Evolutionary conservation across 1,284 basidiomycete species (phyloP).

Genomic region (Leccinum pachyderme): DNA sequence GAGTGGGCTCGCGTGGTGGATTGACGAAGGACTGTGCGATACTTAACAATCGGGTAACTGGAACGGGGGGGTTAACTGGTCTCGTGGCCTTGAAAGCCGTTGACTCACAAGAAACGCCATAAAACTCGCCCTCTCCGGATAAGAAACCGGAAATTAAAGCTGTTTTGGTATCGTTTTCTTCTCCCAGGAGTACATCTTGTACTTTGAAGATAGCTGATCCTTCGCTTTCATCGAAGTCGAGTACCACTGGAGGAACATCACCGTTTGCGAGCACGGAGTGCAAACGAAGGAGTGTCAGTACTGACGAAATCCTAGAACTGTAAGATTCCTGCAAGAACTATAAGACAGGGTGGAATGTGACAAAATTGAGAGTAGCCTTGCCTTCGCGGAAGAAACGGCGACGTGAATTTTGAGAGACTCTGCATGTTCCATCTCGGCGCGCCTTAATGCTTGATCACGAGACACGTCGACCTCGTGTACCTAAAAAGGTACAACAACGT

Average conservation of each 20-base stretch:
- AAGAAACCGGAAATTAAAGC: conserved; percentile 54
- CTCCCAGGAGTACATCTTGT: conserved; percentile 52
- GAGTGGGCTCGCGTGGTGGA: conserved; percentile 40
- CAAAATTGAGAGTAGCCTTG: conserved; percentile 28
- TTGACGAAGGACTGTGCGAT: conserved; percentile 52
- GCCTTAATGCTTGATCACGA: conserved; percentile 52
- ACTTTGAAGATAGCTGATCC: conserved; percentile 51
- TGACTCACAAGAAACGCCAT: conserved; percentile 58
- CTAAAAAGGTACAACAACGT: conserved; percentile 35
- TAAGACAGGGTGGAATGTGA: background rate
- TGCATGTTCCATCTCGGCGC: conserved; percentile 51
- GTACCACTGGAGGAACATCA: conserved; percentile 42
- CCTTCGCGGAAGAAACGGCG: conserved; percentile 60
- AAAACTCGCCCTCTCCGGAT: conserved; percentile 52
- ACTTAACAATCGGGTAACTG: conserved; percentile 59
- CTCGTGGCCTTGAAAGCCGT: background rate
- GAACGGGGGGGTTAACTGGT: conserved; percentile 4
- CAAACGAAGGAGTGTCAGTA: conserved; percentile 66
- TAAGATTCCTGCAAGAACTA: conserved; percentile 13
- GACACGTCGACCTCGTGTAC: conserved; percentile 61
- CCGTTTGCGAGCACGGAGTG: conserved; percentile 54
- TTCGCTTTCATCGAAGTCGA: conserved; percentile 52
- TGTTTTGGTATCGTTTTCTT: conserved; percentile 48
- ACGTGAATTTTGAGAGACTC: conserved; percentile 53
- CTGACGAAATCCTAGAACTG: conserved; percentile 42